phyloP scores from a whole-genome alignment of 805 yeast species.

The Candida saitoana region DNA sequence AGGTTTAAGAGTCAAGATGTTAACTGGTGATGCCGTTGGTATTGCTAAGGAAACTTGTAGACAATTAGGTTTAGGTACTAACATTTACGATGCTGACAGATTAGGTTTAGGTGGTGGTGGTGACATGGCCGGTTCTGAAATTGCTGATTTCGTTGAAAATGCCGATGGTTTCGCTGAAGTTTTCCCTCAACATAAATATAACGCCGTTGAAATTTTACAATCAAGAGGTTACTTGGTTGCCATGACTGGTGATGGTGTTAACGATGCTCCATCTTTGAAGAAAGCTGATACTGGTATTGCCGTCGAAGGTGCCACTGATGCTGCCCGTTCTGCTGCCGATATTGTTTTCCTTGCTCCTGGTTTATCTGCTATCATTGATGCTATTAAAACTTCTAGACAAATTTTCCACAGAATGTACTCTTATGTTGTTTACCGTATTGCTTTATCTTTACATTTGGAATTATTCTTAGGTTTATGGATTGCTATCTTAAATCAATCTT shows the following conservation, averaged over 20 bases:
- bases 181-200: slow-evolving; percentile 97
- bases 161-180: slow-evolving; percentile 99
- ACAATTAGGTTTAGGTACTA: slow-evolving; percentile 94
- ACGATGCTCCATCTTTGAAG: slow-evolving; percentile 96
- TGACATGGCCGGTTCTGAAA: slow-evolving; percentile 95
- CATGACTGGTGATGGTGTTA: slow-evolving; percentile 99
- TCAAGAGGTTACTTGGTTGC: slow-evolving; percentile 96
- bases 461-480: slow-evolving; percentile 94
- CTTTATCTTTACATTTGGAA: slow-evolving; percentile 91
- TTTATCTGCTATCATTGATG: slow-evolving; percentile 91
- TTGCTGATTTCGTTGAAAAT: slow-evolving; percentile 95
- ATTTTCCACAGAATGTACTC: slow-evolving; percentile 99
- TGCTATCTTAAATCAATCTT: slow-evolving; percentile 82
- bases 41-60: slow-evolving; percentile 98
- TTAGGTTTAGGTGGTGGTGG: slow-evolving; percentile 92
- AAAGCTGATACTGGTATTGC: slow-evolving; percentile 92
- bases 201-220: slow-evolving; percentile 92
- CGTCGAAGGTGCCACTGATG: slow-evolving; percentile 96
- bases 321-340: slow-evolving; percentile 96
- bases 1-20: slow-evolving; percentile 95
- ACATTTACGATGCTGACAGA: slow-evolving; percentile 95
- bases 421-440: slow-evolving; percentile 96
- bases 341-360: slow-evolving; percentile 93
- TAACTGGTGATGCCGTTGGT: slow-evolving; percentile 99
- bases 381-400: slow-evolving; percentile 88